A percentile compares a stretch with the other conserved stretches of the same genome.
Conservation (phyloP, 768 basidiomycete genomes). For the Trametes elegans region DNA sequence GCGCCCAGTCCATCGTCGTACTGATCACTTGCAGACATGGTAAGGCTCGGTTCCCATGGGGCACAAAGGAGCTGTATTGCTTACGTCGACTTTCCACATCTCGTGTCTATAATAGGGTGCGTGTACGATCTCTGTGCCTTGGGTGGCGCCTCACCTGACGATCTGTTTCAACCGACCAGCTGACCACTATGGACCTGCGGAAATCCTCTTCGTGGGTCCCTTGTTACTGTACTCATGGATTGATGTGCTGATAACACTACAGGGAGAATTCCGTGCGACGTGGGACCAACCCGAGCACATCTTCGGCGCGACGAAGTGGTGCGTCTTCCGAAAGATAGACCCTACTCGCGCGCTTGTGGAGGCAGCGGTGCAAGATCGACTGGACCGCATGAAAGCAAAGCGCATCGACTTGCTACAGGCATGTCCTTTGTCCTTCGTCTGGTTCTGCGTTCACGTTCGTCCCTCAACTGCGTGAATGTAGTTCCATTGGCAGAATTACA, state of each 20-base stretch:
- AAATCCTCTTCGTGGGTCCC: slow-evolving; percentile 71
- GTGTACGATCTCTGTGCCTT: slow-evolving; percentile 4
- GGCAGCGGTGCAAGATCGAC: slow-evolving; percentile 64
- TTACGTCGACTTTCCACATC: not conserved
- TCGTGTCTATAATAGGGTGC: slow-evolving; percentile 5
- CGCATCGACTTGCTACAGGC: slow-evolving; percentile 76
- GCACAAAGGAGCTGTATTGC: not conserved
- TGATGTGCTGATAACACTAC: slow-evolving; percentile 1
- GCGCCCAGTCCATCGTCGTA: not conserved
- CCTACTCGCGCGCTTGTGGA: slow-evolving; percentile 57
- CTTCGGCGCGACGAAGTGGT: slow-evolving; percentile 85
- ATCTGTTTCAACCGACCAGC: slow-evolving; percentile 40
- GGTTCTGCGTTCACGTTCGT: not conserved
- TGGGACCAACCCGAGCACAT: slow-evolving; percentile 41
- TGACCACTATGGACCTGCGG: slow-evolving; percentile 85
- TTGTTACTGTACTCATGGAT: not conserved
- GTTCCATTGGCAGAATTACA: slow-evolving; percentile 82
- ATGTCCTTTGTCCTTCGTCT: not conserved
- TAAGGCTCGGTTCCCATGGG: slow-evolving; percentile 27
- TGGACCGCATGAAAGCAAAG: slow-evolving; percentile 59
- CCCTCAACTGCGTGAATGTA: slow-evolving; percentile 26
- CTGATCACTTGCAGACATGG: slow-evolving; percentile 47
- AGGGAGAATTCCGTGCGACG: slow-evolving; percentile 66
- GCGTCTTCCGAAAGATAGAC: slow-evolving; percentile 59
- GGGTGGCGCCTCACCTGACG: not conserved